These are phyloP conservation scores for Mucor irregularis DNA, from an alignment of 371 early-diverging fungal species.

Conservation along the genomic window DNA sequence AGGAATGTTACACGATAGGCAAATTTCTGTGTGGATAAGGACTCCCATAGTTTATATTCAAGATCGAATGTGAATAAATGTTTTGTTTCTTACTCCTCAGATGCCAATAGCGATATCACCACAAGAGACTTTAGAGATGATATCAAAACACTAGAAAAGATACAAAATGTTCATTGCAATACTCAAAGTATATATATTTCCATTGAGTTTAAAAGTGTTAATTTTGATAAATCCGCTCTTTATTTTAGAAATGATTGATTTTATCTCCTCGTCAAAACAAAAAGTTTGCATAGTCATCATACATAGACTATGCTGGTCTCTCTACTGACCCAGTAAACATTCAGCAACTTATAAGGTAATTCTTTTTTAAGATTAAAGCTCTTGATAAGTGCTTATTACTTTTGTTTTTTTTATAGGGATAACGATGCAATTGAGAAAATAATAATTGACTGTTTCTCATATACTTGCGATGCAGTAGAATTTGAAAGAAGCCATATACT, in stretches of 20 bases:
- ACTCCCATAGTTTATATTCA: conserved; percentile 10
- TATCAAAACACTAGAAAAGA: conserved; percentile 17
- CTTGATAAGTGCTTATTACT: conserved; percentile 11
- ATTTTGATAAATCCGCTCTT: conserved; percentile 14
- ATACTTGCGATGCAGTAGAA: conserved; percentile 7
- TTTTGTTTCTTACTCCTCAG: conserved; percentile 15
- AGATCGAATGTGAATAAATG: conserved; percentile 12
- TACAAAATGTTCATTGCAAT: conserved; percentile 10
- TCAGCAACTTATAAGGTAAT: conserved; percentile 6
- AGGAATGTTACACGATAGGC: no score
- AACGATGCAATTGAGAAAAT: conserved; percentile 9
- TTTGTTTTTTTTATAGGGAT: conserved; percentile 9
- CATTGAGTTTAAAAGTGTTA: conserved; percentile 16
- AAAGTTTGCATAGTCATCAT: conserved; percentile 12
- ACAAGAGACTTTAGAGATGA: conserved; percentile 6
- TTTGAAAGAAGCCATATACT: conserved; percentile 11
- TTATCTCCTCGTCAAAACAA: conserved; percentile 14
- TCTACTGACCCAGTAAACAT: conserved; percentile 14
- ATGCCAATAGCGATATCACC: conserved; percentile 13
- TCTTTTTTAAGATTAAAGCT: conserved; percentile 10
- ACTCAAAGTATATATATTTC: conserved; percentile 17
- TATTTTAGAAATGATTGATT: conserved; percentile 13
- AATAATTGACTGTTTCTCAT: conserved; percentile 11
- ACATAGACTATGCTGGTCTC: conserved; percentile 17
- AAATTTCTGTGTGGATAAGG: no score